phyloP scores from a whole-genome alignment of 108 stramenopile genomes.

The Epithemia pelagica region DNA sequence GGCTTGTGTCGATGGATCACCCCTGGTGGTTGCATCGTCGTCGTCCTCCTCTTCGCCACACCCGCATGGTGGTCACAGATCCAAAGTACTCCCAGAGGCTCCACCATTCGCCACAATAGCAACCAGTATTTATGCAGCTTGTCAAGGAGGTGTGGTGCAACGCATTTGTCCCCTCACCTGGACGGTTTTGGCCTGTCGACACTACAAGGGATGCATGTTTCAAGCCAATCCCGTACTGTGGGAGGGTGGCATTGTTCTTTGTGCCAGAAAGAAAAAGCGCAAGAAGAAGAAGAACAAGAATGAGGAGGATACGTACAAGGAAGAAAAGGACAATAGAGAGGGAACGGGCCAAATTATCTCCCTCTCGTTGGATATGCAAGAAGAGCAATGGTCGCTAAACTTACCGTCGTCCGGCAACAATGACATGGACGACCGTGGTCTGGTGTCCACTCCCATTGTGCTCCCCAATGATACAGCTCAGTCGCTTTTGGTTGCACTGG shows the following conservation, averaged over 20 bases:
- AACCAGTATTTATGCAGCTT: conserved; percentile 20
- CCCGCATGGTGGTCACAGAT: too few relatives aligned
- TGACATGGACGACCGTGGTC: neutral
- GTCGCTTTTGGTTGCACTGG: neutral
- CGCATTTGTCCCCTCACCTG: conserved; percentile 4
- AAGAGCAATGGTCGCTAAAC: neutral
- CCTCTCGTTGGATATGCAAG: neutral
- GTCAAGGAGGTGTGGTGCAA: conserved; percentile 32
- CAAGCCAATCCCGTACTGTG: conserved; percentile 21
- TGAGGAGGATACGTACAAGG: neutral
- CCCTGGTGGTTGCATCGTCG: conserved; percentile 3
- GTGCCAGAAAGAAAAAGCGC: neutral
- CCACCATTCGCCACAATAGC: neutral
- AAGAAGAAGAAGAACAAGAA: neutral
- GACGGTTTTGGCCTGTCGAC: conserved; percentile 3
- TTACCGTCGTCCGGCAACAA: neutral
- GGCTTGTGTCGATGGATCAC: conserved; percentile 36
- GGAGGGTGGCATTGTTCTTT: neutral
- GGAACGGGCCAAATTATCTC: neutral
- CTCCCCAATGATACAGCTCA: neutral
- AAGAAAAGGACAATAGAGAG: neutral
- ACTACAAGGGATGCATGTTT: conserved; percentile 23
- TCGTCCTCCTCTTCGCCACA: too few relatives aligned
- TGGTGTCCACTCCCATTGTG: neutral
- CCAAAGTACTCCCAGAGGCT: too few relatives aligned